Evolutionary conservation across 1,139 yeast genomes (phyloP).

Genomic region (Geotrichum histeridarum): DNA sequence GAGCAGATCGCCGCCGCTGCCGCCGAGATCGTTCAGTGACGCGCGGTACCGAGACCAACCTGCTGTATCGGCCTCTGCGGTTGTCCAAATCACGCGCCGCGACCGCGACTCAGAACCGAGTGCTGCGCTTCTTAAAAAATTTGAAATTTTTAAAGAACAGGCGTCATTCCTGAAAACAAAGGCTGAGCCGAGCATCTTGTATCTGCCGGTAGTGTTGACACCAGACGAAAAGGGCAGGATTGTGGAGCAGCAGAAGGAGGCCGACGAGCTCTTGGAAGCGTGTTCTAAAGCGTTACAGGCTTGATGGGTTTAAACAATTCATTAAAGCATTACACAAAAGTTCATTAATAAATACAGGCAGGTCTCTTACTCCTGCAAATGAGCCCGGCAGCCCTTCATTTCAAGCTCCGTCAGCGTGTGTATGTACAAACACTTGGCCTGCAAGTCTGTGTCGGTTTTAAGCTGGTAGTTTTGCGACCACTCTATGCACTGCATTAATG

Average conservation of each 20-base stretch:
- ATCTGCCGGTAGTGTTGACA: constrained; percentile 5
- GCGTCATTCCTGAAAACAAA: constrained; percentile 5
- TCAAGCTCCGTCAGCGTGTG: constrained; percentile 73
- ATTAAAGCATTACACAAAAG: neutral
- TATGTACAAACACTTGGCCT: constrained; percentile 79
- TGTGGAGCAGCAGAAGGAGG: constrained; percentile 5
- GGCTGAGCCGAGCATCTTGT: constrained; percentile 3
- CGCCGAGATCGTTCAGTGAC: neutral
- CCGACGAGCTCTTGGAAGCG: neutral
- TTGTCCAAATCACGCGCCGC: neutral
- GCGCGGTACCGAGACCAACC: neutral
- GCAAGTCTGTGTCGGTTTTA: constrained; percentile 50
- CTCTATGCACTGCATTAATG: constrained; percentile 74
- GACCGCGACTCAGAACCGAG: neutral
- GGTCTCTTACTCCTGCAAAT: constrained; percentile 7
- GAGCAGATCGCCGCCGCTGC: neutral
- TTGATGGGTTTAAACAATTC: neutral
- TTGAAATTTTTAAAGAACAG: constrained; percentile 1
- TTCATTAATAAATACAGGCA: neutral
- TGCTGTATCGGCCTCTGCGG: neutral
- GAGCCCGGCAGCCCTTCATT: constrained; percentile 46
- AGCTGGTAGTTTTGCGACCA: constrained; percentile 66
- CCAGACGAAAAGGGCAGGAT: neutral
- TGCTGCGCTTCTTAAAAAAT: neutral
- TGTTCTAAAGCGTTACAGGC: neutral